Percentiles rank a stretch among this genome's conserved stretches.
Evolutionary conservation across 495 filamentous ascomycete genomes (phyloP).

Genomic region (Podospora fimiseda): DNA sequence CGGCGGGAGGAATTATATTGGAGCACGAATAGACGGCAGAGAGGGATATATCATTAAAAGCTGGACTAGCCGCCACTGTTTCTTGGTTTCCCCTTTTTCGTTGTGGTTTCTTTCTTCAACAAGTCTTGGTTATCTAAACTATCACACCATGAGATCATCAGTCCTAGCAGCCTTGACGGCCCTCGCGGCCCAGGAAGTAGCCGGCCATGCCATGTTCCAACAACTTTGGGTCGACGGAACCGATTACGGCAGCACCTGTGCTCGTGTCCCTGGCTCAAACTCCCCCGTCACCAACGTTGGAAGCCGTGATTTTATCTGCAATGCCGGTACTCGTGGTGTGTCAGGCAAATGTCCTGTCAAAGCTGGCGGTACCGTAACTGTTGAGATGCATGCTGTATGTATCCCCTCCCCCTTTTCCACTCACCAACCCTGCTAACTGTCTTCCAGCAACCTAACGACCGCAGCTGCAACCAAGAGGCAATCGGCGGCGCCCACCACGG

Average conservation of each 20-base stretch:
- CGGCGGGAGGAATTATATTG: not conserved
- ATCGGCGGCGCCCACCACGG: slow-evolving; percentile 45
- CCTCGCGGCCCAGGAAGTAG: slow-evolving; percentile 29
- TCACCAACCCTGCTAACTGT: too few species aligned
- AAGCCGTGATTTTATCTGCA: slow-evolving; percentile 36
- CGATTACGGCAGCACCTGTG: slow-evolving; percentile 39
- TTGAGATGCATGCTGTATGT: slow-evolving; percentile 45
- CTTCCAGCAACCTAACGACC: slow-evolving; percentile 40
- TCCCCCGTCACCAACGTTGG: slow-evolving; percentile 40
- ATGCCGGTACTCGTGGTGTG: slow-evolving; percentile 31
- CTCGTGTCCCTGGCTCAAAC: slow-evolving; percentile 38
- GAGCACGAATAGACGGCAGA: not conserved
- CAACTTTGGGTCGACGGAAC: slow-evolving; percentile 46
- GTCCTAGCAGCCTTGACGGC: slow-evolving; percentile 22
- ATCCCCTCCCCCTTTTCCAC: too few species aligned
- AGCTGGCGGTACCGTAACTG: slow-evolving; percentile 41
- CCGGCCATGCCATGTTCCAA: slow-evolving; percentile 46
- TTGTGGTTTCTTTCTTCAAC: not conserved
- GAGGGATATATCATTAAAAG: slow-evolving; percentile 12
- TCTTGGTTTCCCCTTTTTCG: not conserved
- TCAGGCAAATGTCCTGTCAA: slow-evolving; percentile 40
- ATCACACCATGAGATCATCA: slow-evolving; percentile 35
- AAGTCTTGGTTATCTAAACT: not conserved
- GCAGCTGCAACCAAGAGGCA: slow-evolving; percentile 38
- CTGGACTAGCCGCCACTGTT: not conserved